Conservation (phyloP, 305 asterid species). For the Fraxinus angustifolia region DNA sequence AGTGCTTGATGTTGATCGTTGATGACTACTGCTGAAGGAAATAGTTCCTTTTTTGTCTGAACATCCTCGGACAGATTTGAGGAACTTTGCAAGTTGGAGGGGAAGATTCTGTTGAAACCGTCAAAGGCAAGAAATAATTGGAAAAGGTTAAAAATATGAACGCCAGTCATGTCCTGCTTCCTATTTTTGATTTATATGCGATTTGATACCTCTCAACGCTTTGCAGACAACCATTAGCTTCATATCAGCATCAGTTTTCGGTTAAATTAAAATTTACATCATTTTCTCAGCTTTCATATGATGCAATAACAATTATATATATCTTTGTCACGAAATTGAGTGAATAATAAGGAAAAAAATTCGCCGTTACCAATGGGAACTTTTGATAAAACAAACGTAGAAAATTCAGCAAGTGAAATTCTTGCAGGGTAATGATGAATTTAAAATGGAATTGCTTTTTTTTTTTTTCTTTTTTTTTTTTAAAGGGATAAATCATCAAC, state of each 20-base stretch:
- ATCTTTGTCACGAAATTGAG: not conserved
- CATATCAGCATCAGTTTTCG: conserved; percentile 29
- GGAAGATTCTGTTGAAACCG: conserved; percentile 24
- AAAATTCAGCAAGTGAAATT: not conserved
- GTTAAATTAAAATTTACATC: not conserved
- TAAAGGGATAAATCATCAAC: not conserved
- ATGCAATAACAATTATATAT: conserved; percentile 16
- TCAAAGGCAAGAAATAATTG: conserved; percentile 9
- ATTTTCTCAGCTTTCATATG: not conserved
- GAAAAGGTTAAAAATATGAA: conserved; percentile 1
- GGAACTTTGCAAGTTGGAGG: conserved; percentile 31
- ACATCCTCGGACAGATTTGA: conserved; percentile 33
- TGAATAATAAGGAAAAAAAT: not conserved
- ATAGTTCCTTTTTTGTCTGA: conserved; percentile 28
- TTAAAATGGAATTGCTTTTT: not conserved
- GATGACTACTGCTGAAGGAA: not conserved
- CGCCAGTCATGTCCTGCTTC: not conserved
- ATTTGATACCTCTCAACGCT: conserved; percentile 25
- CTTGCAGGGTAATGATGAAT: not conserved
- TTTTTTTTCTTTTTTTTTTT: conserved; percentile 8
- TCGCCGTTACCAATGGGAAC: not conserved
- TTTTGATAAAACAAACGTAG: not conserved
- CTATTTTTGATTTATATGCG: not conserved
- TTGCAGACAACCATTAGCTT: conserved; percentile 15
- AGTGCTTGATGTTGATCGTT: conserved; percentile 7